These are phyloP conservation scores for Gracilaria caudata DNA, from an alignment of 23 red algal genomes.

Conservation along the genomic window DNA sequence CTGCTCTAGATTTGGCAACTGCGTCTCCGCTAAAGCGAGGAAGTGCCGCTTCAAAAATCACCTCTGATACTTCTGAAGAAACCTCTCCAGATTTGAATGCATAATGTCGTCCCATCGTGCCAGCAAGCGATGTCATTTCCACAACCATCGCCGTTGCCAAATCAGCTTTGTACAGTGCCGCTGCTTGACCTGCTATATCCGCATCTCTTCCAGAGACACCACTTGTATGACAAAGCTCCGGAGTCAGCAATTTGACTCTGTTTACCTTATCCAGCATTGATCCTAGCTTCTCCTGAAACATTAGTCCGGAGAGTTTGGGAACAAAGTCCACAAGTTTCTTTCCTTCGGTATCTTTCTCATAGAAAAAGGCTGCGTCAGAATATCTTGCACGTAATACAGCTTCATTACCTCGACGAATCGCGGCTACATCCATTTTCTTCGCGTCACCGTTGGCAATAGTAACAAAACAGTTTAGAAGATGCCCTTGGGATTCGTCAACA, in stretches of 20 bases:
- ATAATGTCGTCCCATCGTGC: conserved; percentile 97
- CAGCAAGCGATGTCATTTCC: conserved; percentile 95
- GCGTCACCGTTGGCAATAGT: conserved; percentile 80
- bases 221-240: conserved; percentile 20
- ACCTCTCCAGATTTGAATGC: conserved; percentile 68
- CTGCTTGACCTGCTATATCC: conserved; percentile 48
- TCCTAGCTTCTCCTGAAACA: conserved; percentile 90
- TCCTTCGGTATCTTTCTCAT: conserved; percentile 80
- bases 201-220: conserved; percentile 16
- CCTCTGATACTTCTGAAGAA: conserved; percentile 46
- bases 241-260: conserved; percentile 72
- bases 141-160: conserved; percentile 91
- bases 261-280: conserved; percentile 93
- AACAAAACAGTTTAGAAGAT: conserved; percentile 80
- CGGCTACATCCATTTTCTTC: conserved; percentile 31
- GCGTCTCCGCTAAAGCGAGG: conserved; percentile 83
- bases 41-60: conserved; percentile 83
- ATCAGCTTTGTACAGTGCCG: conserved; percentile 92
- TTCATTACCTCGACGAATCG: conserved; percentile 91
- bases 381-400: conserved; percentile 91
- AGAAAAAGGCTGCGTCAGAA: conserved; percentile 97
- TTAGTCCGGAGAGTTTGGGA: conserved; percentile 77
- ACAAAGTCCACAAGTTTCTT: conserved; percentile 76
- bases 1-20: conserved; percentile 67
- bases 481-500: conserved; percentile 4